Percentiles rank a stretch among this genome's conserved stretches.
phyloP scores from a whole-genome alignment of 306 rosid genomes.

The Quercus agrifolia region DNA sequence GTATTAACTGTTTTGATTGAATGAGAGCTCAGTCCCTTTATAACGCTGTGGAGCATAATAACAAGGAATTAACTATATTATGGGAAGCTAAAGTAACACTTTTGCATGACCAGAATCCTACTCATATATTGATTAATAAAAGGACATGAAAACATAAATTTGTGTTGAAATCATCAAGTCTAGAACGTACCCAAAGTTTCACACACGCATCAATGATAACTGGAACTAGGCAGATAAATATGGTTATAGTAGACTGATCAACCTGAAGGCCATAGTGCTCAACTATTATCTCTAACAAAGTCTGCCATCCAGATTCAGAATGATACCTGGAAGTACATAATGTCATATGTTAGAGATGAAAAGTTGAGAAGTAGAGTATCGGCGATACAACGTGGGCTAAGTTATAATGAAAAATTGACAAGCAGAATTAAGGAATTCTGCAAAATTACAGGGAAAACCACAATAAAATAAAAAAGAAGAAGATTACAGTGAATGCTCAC shows the following conservation, averaged over 20 bases:
- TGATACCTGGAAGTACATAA: conserved; percentile 72
- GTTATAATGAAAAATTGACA: background rate
- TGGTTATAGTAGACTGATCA: conserved; percentile 68
- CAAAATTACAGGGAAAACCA: background rate
- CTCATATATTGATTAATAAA: too few species aligned
- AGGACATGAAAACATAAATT: background rate
- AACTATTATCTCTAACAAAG: conserved; percentile 69
- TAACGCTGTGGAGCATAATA: background rate
- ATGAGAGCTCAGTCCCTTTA: background rate
- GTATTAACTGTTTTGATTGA: background rate
- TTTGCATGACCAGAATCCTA: background rate
- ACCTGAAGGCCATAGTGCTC: conserved; percentile 89
- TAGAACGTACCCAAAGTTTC: conserved; percentile 83
- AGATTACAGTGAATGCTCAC: background rate
- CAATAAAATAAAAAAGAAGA: background rate
- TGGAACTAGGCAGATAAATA: conserved; percentile 79
- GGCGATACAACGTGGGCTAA: conserved; percentile 1
- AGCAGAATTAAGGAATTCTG: background rate
- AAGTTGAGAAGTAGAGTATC: conserved; percentile 7
- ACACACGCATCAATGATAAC: conserved; percentile 83
- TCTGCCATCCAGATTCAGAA: conserved; percentile 98
- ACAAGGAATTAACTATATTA: background rate
- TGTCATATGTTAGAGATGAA: background rate
- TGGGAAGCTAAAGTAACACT: background rate
- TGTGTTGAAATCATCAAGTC: background rate